Evolutionary conservation across 768 basidiomycete species (phyloP), one percentile per base, ranked within the genome.

Genomic region (Leucogyrophana mollusca): DNA sequence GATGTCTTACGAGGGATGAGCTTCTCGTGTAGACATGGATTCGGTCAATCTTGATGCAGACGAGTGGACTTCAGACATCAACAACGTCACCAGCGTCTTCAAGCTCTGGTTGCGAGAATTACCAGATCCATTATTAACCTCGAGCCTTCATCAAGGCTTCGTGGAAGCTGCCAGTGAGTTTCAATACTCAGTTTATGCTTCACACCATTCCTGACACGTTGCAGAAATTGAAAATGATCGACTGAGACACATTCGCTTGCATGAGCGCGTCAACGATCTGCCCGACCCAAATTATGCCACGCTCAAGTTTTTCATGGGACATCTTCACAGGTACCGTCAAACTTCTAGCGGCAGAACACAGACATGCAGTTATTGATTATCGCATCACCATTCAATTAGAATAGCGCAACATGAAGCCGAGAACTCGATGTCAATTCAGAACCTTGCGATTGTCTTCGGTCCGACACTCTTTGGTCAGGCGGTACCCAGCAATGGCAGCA

Each of bases 271-370:
- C 37, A 99, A 99, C 58, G 95, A 97, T 54, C 77, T 99, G 43
- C 95, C 96, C 10, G 96, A 99, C 68, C 81, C 96, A n/a, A 97
- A 98, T 66, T 99, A 99, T 59, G 91, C 96, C 2, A 95, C 95
- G 1, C 74, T 98, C 41, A 97, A 98, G 63, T 96, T 79, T 65
- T 88, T 98, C 66, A 76, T 99, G 74, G 93, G 90, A 10, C 96
- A 99, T 69, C 72, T 99, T 51, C 78, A 97, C 69, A 83, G 79
- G 94, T 95, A 55, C 46, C 80, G 66, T 4, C 11, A 30, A 27
- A 9, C 16, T 23, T 46, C 48, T 34, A 34, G 8, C 24, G 22
- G 16, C 23, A 14, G 11, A 17, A 40, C 13, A 36, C 9, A 24
- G 37, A 10, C 21, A 4, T 20, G 27, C 16, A 24, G 33, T 24